phyloP scores from a whole-genome alignment of 257 asterid species.

The Capsicum pubescens region DNA sequence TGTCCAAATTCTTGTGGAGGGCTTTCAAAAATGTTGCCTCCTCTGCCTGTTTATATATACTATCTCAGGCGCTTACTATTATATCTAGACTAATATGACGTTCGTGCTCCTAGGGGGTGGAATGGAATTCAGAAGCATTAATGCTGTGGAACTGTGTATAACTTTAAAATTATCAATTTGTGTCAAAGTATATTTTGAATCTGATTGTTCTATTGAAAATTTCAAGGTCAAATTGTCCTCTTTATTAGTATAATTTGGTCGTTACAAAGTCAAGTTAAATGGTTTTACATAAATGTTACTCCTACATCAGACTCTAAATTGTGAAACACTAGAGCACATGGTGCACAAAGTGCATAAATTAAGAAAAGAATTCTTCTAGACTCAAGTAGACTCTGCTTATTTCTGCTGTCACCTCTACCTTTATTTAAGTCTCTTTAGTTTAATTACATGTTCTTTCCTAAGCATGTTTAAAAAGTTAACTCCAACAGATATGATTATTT shows the following conservation, averaged over 20 bases:
- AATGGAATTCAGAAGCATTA: not conserved
- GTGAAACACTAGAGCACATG: not conserved
- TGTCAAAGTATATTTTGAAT: not conserved
- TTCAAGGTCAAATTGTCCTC: conserved; percentile 2
- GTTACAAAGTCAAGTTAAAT: not conserved
- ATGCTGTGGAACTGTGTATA: not conserved
- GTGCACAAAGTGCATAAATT: not conserved
- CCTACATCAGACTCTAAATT: not conserved
- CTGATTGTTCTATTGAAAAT: not conserved
- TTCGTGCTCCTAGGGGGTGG: not conserved
- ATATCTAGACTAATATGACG: not conserved
- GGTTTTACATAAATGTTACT: not conserved
- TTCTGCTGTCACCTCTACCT: not conserved
- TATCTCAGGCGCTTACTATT: conserved; percentile 11
- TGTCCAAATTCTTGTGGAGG: conserved; percentile 30
- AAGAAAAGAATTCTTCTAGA: conserved; percentile 4
- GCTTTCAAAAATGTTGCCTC: conserved; percentile 33
- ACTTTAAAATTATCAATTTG: not conserved
- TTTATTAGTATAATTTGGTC: not conserved
- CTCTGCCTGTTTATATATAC: conserved; percentile 21
- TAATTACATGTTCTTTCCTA: not conserved
- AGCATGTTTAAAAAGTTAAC: not conserved
- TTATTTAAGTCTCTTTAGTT: not conserved
- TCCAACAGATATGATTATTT: not conserved
- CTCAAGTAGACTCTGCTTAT: not conserved